Evolutionary conservation across 2,329 filamentous ascomycete species (phyloP).

Genomic region (Phaeosphaeriaceae sp.): DNA sequence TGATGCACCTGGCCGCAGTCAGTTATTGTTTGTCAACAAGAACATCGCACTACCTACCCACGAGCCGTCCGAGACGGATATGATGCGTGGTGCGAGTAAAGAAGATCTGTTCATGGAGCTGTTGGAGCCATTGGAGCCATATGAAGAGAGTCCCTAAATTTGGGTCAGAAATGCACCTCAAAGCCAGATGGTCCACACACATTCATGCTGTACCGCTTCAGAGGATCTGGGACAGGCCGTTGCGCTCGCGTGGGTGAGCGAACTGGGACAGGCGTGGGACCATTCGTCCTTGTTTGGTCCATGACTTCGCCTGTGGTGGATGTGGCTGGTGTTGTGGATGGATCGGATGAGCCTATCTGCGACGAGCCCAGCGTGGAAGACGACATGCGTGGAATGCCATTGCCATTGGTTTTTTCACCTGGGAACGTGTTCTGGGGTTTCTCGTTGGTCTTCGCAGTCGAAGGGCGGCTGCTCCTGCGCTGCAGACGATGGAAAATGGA

Average conservation of each 20-base stretch:
- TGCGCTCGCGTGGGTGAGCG: constrained; percentile 46
- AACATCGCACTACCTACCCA: constrained; percentile 68
- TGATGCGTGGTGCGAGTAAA: constrained; percentile 79
- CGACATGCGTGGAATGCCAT: constrained; percentile 62
- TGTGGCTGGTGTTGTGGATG: constrained; percentile 69
- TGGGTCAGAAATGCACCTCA: not conserved
- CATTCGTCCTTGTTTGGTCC: constrained; percentile 65
- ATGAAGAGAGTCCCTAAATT: constrained; percentile 60
- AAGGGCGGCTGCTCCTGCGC: constrained; percentile 73
- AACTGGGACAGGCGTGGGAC: constrained; percentile 50
- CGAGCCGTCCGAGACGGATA: constrained; percentile 80
- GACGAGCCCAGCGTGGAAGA: constrained; percentile 67
- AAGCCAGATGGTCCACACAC: constrained; percentile 23
- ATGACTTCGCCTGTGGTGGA: constrained; percentile 74
- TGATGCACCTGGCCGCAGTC: constrained; percentile 75
- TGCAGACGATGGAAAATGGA: constrained; percentile 79
- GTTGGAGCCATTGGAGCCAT: constrained; percentile 56
- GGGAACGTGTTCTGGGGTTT: constrained; percentile 16
- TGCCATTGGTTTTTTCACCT: constrained; percentile 24
- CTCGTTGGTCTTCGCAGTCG: constrained; percentile 60
- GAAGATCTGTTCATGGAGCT: constrained; percentile 68
- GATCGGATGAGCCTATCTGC: constrained; percentile 71
- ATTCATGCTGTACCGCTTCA: constrained; percentile 65
- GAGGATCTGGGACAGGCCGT: constrained; percentile 41
- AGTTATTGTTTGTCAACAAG: constrained; percentile 7